Conservation (phyloP, 306 rosid species). For the Cajanus cajan region DNA sequence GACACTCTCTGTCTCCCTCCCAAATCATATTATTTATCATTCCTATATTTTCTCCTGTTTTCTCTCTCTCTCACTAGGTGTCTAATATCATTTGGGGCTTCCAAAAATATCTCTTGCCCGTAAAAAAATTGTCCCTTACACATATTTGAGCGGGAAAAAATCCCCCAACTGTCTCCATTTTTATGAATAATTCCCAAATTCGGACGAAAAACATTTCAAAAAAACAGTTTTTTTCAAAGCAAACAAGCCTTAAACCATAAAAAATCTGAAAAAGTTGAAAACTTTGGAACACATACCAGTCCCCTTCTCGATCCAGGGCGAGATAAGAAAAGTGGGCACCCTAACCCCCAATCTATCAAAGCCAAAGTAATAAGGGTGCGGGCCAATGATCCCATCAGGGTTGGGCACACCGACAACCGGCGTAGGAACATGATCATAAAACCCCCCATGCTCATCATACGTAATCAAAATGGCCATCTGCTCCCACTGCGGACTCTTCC, state of each 20-base stretch:
- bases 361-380: conserved; percentile 72
- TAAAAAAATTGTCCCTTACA: too few relatives aligned
- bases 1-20: too few relatives aligned
- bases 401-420: conserved; percentile 78
- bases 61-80: too few relatives aligned
- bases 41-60: too few relatives aligned
- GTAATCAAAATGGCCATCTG: conserved; percentile 85
- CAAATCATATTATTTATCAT: too few relatives aligned
- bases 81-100: too few relatives aligned
- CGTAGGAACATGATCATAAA: conserved; percentile 88
- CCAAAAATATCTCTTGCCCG: too few relatives aligned
- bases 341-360: conserved; percentile 89
- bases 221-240: not conserved
- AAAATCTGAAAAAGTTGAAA: not conserved
- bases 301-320: conserved; percentile 92
- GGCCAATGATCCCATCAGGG: conserved; percentile 85
- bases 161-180: not conserved
- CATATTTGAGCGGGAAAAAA: too few relatives aligned
- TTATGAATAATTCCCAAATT: not conserved
- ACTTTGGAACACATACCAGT: conserved; percentile 53
- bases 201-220: not conserved
- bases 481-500: conserved; percentile 94
- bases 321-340: conserved; percentile 76
- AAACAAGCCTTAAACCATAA: not conserved
- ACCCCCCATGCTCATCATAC: conserved; percentile 95